phyloP scores from a whole-genome alignment of 306 rosid species.

The Inga leiocalycina region DNA sequence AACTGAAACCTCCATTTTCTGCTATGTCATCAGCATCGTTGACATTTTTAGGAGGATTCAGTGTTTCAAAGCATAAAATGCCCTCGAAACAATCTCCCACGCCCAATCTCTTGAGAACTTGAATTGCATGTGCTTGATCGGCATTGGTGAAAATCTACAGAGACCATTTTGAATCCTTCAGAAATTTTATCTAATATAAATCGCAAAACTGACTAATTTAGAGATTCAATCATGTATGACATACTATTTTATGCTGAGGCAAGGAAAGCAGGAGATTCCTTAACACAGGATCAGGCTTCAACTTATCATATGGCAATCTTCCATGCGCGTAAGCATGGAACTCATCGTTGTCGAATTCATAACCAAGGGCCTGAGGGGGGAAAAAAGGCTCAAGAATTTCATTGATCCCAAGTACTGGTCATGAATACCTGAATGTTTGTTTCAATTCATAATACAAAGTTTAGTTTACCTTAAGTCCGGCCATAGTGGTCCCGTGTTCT shows the following conservation, averaged over 20 bases:
- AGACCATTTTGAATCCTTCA: slow-evolving; percentile 9
- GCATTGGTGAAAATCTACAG: slow-evolving; percentile 84
- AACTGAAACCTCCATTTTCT: slow-evolving; percentile 18
- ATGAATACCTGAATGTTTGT: slow-evolving; percentile 13
- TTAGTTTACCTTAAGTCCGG: slow-evolving; percentile 71
- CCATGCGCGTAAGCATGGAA: slow-evolving; percentile 81
- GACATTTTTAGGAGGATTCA: slow-evolving; percentile 54
- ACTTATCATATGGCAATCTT: slow-evolving; percentile 67
- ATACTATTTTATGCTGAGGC: slow-evolving; percentile 88
- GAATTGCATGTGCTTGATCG: slow-evolving; percentile 68
- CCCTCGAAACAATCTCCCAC: slow-evolving; percentile 88
- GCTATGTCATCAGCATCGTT: background rate
- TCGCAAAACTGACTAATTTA: slow-evolving; percentile 8
- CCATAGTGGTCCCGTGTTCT: slow-evolving; percentile 89
- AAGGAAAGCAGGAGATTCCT: slow-evolving; percentile 83
- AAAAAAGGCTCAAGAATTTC: slow-evolving; percentile 28
- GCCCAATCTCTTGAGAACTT: slow-evolving; percentile 65
- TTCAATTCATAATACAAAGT: slow-evolving; percentile 12
- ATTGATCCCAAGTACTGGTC: background rate
- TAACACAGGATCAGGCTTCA: slow-evolving; percentile 69
- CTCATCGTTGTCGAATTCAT: slow-evolving; percentile 76
- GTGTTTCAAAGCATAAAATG: slow-evolving; percentile 87
- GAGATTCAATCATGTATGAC: slow-evolving; percentile 19
- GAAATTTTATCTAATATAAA: slow-evolving; percentile 2
- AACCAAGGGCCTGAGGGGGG: slow-evolving; percentile 57